Evolutionary conservation across 2,329 filamentous ascomycete species (phyloP).

Genomic region (Talaromyces albobiverticillius): DNA sequence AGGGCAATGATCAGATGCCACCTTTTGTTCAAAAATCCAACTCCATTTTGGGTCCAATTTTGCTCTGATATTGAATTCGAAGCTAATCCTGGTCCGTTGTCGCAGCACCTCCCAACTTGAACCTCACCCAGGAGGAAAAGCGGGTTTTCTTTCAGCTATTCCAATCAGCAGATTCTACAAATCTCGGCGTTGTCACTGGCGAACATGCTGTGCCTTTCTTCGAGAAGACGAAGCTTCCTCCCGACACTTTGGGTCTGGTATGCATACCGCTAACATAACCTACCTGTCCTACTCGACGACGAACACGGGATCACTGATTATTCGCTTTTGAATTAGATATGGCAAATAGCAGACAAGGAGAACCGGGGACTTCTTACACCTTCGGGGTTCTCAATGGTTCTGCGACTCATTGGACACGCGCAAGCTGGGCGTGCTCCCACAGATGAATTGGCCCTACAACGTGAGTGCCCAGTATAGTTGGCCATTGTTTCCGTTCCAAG

Average conservation of each 20-base stretch:
- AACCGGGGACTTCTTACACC: conserved; percentile 93
- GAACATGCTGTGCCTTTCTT: conserved; percentile 97
- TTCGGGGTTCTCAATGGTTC: conserved; percentile 85
- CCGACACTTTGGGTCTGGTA: conserved; percentile 83
- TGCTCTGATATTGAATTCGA: background rate
- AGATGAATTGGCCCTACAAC: conserved; percentile 76
- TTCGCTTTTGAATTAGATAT: conserved; percentile 64
- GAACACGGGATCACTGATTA: conserved; percentile 2
- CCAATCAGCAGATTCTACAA: conserved; percentile 85
- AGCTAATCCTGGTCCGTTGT: background rate
- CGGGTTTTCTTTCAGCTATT: conserved; percentile 91
- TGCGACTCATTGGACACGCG: conserved; percentile 92
- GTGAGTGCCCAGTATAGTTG: conserved; percentile 38
- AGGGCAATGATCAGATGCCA: background rate
- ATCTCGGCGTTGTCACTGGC: conserved; percentile 88
- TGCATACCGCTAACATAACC: conserved; percentile 28
- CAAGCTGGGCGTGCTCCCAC: conserved; percentile 82
- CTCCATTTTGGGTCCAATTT: background rate
- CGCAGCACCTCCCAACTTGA: conserved; percentile 63
- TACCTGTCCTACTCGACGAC: background rate
- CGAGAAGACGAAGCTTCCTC: conserved; percentile 87
- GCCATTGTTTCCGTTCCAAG: background rate
- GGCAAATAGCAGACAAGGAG: conserved; percentile 97
- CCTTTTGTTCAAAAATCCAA: background rate
- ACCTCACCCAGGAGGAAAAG: conserved; percentile 89